Conservation (phyloP, 2,329 filamentous ascomycete species). For the Verticillium isaacii region DNA sequence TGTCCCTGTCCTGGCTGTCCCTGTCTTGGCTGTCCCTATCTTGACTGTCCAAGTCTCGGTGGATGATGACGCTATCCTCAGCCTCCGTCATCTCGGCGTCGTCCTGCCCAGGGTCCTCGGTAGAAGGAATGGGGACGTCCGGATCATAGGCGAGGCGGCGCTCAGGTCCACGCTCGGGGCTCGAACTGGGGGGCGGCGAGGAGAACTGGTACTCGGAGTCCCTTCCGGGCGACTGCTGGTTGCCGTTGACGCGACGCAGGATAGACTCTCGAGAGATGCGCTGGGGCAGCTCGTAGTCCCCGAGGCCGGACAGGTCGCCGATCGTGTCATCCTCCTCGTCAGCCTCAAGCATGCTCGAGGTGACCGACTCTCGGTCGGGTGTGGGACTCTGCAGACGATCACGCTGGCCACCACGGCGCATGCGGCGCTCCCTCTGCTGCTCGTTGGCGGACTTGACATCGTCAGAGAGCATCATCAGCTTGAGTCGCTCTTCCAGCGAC, state of each 20-base stretch:
- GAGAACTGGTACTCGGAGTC: slow-evolving; percentile 62
- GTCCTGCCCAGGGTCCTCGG: slow-evolving; percentile 57
- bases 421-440: slow-evolving; percentile 63
- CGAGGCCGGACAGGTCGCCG: slow-evolving; percentile 54
- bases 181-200: slow-evolving; percentile 55
- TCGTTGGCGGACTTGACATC: slow-evolving; percentile 59
- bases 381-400: slow-evolving; percentile 42
- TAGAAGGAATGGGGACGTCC: slow-evolving; percentile 83
- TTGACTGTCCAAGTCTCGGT: slow-evolving; percentile 49
- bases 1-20: slow-evolving; percentile 25
- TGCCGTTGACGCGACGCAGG: slow-evolving; percentile 76
- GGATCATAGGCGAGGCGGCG: slow-evolving; percentile 66
- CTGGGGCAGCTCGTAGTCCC: slow-evolving; percentile 63
- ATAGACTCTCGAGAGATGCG: slow-evolving; percentile 94
- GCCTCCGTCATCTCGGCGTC: slow-evolving; percentile 45
- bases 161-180: slow-evolving; percentile 41
- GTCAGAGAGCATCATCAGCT: slow-evolving; percentile 82
- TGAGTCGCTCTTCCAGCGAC: slow-evolving; percentile 79
- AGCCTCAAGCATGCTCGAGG: slow-evolving; percentile 22
- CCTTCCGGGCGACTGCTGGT: slow-evolving; percentile 42
- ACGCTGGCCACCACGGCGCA: slow-evolving; percentile 56
- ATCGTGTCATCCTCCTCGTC: slow-evolving; percentile 55
- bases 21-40: slow-evolving; percentile 37
- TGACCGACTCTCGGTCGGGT: slow-evolving; percentile 30
- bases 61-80: slow-evolving; percentile 61